These are phyloP conservation scores for Telopea speciosissima DNA, from an alignment of 177 flowering plant genomes.

Conservation along the genomic window DNA sequence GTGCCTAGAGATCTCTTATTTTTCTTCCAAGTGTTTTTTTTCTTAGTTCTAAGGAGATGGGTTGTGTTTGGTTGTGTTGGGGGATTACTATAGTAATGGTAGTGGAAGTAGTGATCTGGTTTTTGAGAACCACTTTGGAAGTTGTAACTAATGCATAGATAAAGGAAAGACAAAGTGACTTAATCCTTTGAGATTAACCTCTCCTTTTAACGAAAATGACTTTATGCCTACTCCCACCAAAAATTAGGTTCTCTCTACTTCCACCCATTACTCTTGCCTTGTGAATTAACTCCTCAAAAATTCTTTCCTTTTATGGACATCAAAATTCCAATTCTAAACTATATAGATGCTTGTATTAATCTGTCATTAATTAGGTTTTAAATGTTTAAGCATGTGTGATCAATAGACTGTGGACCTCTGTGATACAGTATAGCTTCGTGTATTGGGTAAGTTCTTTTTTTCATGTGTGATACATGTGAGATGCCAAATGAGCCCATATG, in stretches of 20 bases:
- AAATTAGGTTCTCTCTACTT: constrained; percentile 3
- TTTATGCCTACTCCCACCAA: constrained; percentile 14
- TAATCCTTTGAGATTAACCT: not conserved
- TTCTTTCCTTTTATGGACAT: not conserved
- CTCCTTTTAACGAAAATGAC: constrained; percentile 10
- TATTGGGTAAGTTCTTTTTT: too few species aligned
- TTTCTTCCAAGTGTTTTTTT: too few species aligned
- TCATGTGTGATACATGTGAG: too few species aligned
- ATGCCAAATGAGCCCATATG: too few species aligned
- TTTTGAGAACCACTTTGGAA: not conserved
- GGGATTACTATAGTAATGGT: not conserved
- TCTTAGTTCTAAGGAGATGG: too few species aligned
- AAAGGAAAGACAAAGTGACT: not conserved
- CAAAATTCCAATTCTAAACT: not conserved
- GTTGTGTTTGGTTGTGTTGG: too few species aligned
- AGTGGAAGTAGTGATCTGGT: not conserved
- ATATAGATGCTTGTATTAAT: too few species aligned
- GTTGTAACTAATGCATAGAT: not conserved
- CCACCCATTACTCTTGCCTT: not conserved
- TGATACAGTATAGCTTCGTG: too few species aligned
- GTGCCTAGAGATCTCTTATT: too few species aligned
- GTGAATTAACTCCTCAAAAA: not conserved
- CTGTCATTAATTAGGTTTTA: too few species aligned
- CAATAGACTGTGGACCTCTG: too few species aligned
- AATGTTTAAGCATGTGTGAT: too few species aligned